A percentile compares a stretch with the other conserved stretches of the same genome.
Conservation (phyloP, 2,329 filamentous ascomycete species). For the Scedosporium apiospermum region DNA sequence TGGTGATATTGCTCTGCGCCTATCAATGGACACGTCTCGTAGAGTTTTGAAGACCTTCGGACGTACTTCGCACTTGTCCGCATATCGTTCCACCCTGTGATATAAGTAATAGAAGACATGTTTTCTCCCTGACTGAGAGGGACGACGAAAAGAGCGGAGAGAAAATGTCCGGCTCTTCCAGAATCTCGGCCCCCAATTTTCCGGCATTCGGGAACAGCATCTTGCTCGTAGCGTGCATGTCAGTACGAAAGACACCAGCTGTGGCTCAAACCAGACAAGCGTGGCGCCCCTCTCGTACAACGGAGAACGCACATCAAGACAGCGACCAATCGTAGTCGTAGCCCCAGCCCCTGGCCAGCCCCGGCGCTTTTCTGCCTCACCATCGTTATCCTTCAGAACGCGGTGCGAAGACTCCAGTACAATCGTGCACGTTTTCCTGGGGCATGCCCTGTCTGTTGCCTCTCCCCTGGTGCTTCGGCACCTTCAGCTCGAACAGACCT, state of each 20-base stretch:
- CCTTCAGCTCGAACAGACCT: too few relatives aligned
- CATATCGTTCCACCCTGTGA: not conserved
- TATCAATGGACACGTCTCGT: not conserved
- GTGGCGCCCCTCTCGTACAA: not conserved
- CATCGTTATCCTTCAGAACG: not conserved
- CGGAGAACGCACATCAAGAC: not conserved
- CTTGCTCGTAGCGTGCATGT: too few relatives aligned
- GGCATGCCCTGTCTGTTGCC: too few relatives aligned
- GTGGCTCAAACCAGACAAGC: not conserved
- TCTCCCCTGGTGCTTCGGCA: too few relatives aligned
- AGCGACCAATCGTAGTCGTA: not conserved
- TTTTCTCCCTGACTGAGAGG: not conserved
- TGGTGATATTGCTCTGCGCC: not conserved
- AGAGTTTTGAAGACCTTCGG: too few relatives aligned
- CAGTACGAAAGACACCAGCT: too few relatives aligned
- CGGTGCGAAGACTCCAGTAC: not conserved
- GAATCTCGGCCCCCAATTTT: not conserved
- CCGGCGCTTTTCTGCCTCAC: not conserved
- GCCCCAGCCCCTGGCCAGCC: not conserved
- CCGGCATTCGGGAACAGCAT: too few relatives aligned
- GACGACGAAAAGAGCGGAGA: not conserved
- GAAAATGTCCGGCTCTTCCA: not conserved
- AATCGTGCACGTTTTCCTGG: not conserved
- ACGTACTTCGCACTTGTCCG: too few relatives aligned
- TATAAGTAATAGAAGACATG: not conserved